Evolutionary conservation across 2,329 filamentous ascomycete species (phyloP).

Genomic region (Exserohilum rostratum): DNA sequence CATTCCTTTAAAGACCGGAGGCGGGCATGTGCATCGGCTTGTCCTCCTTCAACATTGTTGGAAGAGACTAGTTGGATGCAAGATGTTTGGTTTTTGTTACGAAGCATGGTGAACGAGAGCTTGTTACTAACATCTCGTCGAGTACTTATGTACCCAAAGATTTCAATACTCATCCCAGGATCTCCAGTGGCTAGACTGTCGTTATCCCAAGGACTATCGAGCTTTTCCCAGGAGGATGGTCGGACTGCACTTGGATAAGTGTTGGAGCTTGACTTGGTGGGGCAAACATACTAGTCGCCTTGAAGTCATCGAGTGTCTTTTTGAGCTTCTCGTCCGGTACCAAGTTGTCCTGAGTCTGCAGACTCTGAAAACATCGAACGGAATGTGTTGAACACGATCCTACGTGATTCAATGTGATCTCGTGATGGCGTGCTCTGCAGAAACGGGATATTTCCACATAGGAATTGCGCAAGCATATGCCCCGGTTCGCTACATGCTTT

Average conservation of each 20-base stretch:
- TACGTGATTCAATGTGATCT: constrained; percentile 25
- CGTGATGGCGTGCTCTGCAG: constrained; percentile 37
- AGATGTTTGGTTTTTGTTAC: constrained; percentile 51
- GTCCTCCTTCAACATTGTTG: constrained; percentile 31
- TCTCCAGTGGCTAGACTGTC: background rate
- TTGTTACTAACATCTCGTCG: constrained; percentile 70
- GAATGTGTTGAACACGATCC: constrained; percentile 14
- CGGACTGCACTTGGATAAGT: constrained; percentile 21
- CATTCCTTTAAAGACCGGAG: constrained; percentile 56
- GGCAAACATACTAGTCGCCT: constrained; percentile 35
- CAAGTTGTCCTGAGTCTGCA: constrained; percentile 5
- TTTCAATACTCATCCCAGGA: constrained; percentile 13
- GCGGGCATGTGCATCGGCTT: constrained; percentile 37
- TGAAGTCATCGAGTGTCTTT: constrained; percentile 39
- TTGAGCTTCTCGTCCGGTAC: constrained; percentile 25
- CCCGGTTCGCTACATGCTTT: constrained; percentile 18
- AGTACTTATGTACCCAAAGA: constrained; percentile 71
- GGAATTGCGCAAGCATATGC: constrained; percentile 31
- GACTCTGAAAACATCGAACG: constrained; percentile 22
- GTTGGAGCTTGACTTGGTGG: background rate
- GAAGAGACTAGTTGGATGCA: constrained; percentile 60
- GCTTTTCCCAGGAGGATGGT: constrained; percentile 30
- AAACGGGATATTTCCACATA: constrained; percentile 45
- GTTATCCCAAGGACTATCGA: constrained; percentile 45
- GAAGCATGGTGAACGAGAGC: constrained; percentile 71